Base-by-base conservation (phyloP, 1,139 yeast species). In the Geotrichum europaeum region DNA sequence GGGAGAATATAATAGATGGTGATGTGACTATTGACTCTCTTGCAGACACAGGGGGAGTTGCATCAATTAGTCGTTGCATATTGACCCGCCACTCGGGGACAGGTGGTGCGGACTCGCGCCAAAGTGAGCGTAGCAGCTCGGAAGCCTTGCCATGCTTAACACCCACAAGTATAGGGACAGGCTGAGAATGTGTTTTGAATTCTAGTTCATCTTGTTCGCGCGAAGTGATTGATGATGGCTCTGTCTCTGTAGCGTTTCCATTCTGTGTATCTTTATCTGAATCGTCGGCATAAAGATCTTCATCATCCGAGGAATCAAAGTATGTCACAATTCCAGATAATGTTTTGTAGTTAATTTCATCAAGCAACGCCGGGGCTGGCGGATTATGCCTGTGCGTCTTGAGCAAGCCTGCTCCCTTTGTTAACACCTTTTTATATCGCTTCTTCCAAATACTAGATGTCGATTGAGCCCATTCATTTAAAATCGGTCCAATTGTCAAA, bases 401-500 rank as follows among this genome's bases (percentile, higher is more conserved):
- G 32, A 30, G 51, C n/a, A 49, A 50, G 24, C 20, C 24, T 9
- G 50, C 25, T 40, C 45, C 45, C 1, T 40, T 40, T n/a, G 22
- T 40, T 15, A 40, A 9, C 9, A 40, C 45, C 7, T 40, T 40
- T 40, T 40, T 40, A n/a, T 40, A 55, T 9, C 61, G 54, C 32
- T 54, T 53, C 34, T 53, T 56, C 59, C 61, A 56, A n/a, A 52
- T 49, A 30, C 15, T 20, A 5, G 34, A 50, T 12, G 34, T 49
- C 20, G 51, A 34, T 10, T 43, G 32, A 15, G 30, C 70, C 95
- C 95, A 89, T 24, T 81, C 75, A 24, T 75, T 73, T 0, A 96
- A 96, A 1, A 86, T 72, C 0, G 81, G 79, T 0, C 96, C 96
- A 3, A 90, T 68, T 25, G 88, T 74, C 2, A 82, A 69, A 7